Conservation (phyloP, 352 stramenopile species). For the Phytophthora idaei region DNA sequence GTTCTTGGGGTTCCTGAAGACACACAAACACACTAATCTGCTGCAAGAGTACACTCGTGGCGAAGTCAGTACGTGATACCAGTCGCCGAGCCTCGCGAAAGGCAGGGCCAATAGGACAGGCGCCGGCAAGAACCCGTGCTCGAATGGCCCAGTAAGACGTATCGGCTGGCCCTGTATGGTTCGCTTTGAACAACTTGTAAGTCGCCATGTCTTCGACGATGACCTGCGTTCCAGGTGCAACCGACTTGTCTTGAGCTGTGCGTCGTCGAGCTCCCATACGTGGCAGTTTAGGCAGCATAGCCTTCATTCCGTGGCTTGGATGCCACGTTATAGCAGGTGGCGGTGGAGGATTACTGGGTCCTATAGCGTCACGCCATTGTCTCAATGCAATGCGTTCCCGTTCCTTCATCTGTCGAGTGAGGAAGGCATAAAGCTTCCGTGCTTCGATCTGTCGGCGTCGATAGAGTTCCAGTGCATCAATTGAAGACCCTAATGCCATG, state of each 20-base stretch:
- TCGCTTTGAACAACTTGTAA: slow-evolving; percentile 72
- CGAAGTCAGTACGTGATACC: slow-evolving; percentile 54
- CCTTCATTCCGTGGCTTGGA: slow-evolving; percentile 66
- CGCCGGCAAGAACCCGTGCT: slow-evolving; percentile 54
- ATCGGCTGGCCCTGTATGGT: slow-evolving; percentile 67
- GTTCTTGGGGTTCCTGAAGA: slow-evolving; percentile 50
- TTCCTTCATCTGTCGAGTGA: slow-evolving; percentile 43
- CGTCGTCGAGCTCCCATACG: slow-evolving; percentile 33
- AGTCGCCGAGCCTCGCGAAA: slow-evolving; percentile 52
- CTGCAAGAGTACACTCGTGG: slow-evolving; percentile 68
- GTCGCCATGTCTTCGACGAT: slow-evolving; percentile 59
- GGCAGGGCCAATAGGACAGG: slow-evolving; percentile 55
- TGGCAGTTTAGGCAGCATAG: slow-evolving; percentile 58
- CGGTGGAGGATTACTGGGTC: slow-evolving; percentile 22
- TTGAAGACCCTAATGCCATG: slow-evolving; percentile 27
- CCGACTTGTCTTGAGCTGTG: slow-evolving; percentile 24
- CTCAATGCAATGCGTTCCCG: slow-evolving; percentile 32
- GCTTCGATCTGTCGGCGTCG: slow-evolving; percentile 47
- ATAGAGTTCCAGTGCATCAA: slow-evolving; percentile 54
- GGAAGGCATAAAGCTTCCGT: slow-evolving; percentile 49
- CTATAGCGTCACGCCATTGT: slow-evolving; percentile 35
- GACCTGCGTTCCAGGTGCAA: slow-evolving; percentile 43
- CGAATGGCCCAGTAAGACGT: slow-evolving; percentile 78
- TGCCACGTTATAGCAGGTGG: slow-evolving; percentile 52
- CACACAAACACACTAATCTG: slow-evolving; percentile 74